phyloP scores from a whole-genome alignment of 2,329 filamentous ascomycete species.

The Diaporthe amygdali region DNA sequence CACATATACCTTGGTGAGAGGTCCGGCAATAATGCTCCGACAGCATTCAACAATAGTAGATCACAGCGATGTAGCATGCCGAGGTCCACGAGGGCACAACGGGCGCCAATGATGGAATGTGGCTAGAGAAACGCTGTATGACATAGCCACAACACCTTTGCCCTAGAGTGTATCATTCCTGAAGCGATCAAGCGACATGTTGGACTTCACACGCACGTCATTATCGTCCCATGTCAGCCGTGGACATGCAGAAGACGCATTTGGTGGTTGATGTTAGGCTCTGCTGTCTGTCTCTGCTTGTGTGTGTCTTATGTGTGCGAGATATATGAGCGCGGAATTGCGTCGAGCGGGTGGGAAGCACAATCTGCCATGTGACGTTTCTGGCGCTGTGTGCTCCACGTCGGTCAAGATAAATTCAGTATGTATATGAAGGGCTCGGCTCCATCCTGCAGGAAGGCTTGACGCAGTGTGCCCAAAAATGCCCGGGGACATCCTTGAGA shows the following conservation, averaged over 20 bases:
- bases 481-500: neutral
- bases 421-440: neutral
- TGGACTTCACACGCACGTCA: neutral
- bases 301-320: too few species aligned
- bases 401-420: constrained; percentile 2
- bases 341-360: neutral
- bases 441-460: constrained; percentile 8
- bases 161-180: neutral
- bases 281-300: neutral
- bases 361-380: neutral
- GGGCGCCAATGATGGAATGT: neutral
- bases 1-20: neutral
- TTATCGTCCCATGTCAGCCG: neutral
- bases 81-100: neutral
- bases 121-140: neutral
- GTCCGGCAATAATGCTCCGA: too few species aligned
- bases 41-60: neutral
- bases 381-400: neutral
- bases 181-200: neutral
- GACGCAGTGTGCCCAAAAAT: constrained; percentile 1
- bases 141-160: neutral
- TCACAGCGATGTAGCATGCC: neutral
- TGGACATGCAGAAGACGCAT: neutral
- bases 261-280: neutral
- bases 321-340: neutral